phyloP scores from a whole-genome alignment of 2,329 filamentous ascomycete species.

The Drechslerella stenobrocha region DNA sequence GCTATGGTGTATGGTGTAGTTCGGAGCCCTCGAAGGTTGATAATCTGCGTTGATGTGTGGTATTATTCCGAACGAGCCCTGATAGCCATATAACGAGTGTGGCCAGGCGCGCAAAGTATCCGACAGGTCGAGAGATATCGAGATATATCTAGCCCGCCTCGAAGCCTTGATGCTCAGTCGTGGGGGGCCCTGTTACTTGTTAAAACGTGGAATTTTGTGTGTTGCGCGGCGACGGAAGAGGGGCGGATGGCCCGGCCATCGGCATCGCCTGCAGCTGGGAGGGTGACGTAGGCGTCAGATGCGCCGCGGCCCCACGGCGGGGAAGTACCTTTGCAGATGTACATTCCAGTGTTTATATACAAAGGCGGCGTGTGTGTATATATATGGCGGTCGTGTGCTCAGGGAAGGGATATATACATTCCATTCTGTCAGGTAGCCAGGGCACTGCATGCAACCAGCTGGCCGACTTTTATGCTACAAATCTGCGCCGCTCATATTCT shows the following conservation, averaged over 20 bases:
- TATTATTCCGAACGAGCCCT: background rate
- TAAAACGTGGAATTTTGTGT: constrained; percentile 45
- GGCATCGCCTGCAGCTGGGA: constrained; percentile 10
- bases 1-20: constrained; percentile 31
- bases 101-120: background rate
- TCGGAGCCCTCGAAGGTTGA: background rate
- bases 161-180: background rate
- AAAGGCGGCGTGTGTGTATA: no score
- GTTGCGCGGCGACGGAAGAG: constrained; percentile 12
- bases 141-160: no score
- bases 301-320: background rate
- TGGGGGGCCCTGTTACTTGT: no score
- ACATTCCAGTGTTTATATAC: no score
- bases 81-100: constrained; percentile 1
- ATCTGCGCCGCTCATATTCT: constrained; percentile 15
- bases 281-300: constrained; percentile 30
- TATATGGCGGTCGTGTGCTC: no score
- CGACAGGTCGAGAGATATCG: no score
- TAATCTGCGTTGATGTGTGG: background rate
- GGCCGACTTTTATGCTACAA: background rate
- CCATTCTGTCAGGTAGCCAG: no score
- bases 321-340: background rate
- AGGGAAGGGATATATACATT: no score
- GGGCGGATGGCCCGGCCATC: constrained; percentile 13
- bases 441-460: no score